Evolutionary conservation across 73 alveolate genomes (phyloP).

Genomic region (Paramecium caudatum): DNA sequence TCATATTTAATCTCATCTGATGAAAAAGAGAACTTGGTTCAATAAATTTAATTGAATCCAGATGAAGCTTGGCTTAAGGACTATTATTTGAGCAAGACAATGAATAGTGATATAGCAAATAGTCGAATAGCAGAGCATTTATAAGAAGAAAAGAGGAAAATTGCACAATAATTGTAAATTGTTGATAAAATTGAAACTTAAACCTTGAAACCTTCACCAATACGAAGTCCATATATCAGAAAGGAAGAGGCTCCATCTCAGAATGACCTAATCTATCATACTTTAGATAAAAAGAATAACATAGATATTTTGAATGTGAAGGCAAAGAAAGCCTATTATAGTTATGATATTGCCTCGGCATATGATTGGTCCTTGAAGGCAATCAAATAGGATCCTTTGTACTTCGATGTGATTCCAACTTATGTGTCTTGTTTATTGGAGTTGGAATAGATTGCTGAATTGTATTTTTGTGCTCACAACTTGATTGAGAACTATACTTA

Average conservation of each 20-base stretch:
- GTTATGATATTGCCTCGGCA: constrained; percentile 92
- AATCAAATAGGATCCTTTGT: constrained; percentile 93
- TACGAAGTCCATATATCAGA: constrained; percentile 50
- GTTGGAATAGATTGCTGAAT: constrained; percentile 93
- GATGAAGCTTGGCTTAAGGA: constrained; percentile 77
- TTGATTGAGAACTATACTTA: constrained; percentile 94
- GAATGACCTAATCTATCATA: constrained; percentile 78
- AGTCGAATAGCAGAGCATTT: constrained; percentile 19
- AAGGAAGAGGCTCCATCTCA: constrained; percentile 71
- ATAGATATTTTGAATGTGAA: constrained; percentile 91
- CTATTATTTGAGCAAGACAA: constrained; percentile 63
- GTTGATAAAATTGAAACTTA: constrained; percentile 65
- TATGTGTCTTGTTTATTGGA: constrained; percentile 95
- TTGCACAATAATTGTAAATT: neutral
- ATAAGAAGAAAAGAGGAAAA: constrained; percentile 30
- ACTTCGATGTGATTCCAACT: constrained; percentile 93
- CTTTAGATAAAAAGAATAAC: constrained; percentile 83
- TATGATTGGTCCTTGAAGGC: constrained; percentile 90
- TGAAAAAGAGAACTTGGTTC: constrained; percentile 62
- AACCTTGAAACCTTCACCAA: constrained; percentile 28
- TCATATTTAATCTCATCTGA: constrained; percentile 50
- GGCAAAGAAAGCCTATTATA: constrained; percentile 93
- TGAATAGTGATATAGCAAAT: neutral
- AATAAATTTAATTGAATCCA: neutral
- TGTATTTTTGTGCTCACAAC: constrained; percentile 96